Conservation (phyloP, 2,329 filamentous ascomycete genomes). For the Thermothelomyces thermophilus region DNA sequence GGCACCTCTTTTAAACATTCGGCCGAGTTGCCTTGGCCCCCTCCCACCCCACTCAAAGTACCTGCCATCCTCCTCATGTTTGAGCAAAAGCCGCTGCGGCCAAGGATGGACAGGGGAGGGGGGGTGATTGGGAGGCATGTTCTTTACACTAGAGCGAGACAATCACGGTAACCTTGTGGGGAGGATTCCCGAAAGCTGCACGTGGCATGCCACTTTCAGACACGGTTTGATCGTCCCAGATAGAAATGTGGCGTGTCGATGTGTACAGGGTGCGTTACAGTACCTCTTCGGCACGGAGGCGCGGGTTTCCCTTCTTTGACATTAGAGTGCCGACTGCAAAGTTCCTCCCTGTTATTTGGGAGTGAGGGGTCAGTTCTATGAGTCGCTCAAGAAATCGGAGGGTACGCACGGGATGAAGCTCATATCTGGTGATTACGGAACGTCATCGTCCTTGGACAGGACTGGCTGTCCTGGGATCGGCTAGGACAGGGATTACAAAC, state of each 20-base stretch:
- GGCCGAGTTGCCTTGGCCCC: background rate
- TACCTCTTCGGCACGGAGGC: conserved; percentile 1
- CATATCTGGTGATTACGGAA: conserved; percentile 21
- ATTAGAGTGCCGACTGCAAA: conserved; percentile 2
- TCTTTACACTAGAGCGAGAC: conserved; percentile 15
- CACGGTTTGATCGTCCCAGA: conserved; percentile 20
- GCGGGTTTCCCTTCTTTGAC: background rate
- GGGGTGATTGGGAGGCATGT: conserved; percentile 4
- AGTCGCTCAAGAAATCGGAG: conserved; percentile 16
- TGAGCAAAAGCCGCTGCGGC: conserved; percentile 2
- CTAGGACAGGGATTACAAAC: conserved; percentile 17
- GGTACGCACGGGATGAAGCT: conserved; percentile 23
- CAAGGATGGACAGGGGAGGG: conserved; percentile 1
- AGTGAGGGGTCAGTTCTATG: conserved; percentile 5
- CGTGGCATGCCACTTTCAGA: conserved; percentile 21
- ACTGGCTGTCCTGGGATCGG: conserved; percentile 17
- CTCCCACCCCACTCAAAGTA: background rate
- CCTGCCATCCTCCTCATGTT: background rate
- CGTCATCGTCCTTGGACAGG: conserved; percentile 19
- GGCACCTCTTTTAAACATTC: conserved; percentile 5
- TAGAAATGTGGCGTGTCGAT: conserved; percentile 5
- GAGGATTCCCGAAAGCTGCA: conserved; percentile 19
- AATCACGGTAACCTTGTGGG: conserved; percentile 8
- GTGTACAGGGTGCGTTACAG: conserved; percentile 2
- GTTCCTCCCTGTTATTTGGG: conserved; percentile 3